Percentiles rank a stretch among this genome's conserved stretches.
Evolutionary conservation across 2,329 filamentous ascomycete species (phyloP).

Genomic region (Fusarium fracticaudum): DNA sequence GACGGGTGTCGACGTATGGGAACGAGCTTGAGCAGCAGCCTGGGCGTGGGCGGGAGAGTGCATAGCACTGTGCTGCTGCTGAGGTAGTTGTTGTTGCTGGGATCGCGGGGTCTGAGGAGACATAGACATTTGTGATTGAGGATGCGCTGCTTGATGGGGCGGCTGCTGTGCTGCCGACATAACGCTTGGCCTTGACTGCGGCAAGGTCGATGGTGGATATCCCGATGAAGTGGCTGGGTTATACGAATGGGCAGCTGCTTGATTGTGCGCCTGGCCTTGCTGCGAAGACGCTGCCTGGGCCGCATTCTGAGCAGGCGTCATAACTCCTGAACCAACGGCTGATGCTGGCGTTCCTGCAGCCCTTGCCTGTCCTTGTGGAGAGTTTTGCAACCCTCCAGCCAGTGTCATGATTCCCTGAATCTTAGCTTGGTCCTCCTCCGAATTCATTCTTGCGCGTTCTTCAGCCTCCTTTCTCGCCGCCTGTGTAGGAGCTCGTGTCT

Average conservation of each 20-base stretch:
- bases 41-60: constrained; percentile 39
- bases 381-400: constrained; percentile 61
- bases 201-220: constrained; percentile 42
- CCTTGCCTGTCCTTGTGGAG: constrained; percentile 45
- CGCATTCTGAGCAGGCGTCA: constrained; percentile 48
- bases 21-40: constrained; percentile 33
- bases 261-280: constrained; percentile 27
- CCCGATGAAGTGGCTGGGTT: constrained; percentile 34
- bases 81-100: constrained; percentile 34
- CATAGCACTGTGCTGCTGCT: constrained; percentile 30
- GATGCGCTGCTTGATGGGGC: constrained; percentile 35
- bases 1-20: constrained; percentile 42
- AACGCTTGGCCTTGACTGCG: constrained; percentile 40
- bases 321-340: constrained; percentile 43
- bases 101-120: constrained; percentile 44
- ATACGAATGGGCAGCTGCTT: constrained; percentile 24
- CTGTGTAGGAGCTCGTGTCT: constrained; percentile 81
- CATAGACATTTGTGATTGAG: constrained; percentile 43
- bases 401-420: constrained; percentile 69
- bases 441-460: constrained; percentile 66
- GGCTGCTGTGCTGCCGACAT: constrained; percentile 46
- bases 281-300: constrained; percentile 42
- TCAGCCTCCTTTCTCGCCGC: constrained; percentile 75
- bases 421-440: constrained; percentile 68
- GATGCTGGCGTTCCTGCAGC: constrained; percentile 37